Percentiles rank a stretch among this genome's conserved stretches.
Evolutionary conservation across 345 rosid genomes (phyloP).

Genomic region (Noccaea bulbosa): DNA sequence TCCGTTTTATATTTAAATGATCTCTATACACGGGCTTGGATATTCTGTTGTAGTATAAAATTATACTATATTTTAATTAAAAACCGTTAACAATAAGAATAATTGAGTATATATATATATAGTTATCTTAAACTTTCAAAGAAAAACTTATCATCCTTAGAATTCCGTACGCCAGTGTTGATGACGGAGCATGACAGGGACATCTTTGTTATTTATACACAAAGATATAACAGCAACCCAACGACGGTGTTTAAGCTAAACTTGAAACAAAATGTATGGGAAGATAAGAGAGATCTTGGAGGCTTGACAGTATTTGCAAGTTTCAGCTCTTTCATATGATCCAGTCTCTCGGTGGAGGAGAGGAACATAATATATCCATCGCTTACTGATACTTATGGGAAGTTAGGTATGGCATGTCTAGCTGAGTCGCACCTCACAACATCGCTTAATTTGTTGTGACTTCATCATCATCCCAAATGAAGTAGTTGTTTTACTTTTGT

Average conservation of each 20-base stretch:
- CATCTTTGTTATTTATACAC: neutral
- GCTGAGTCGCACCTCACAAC: neutral
- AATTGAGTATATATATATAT: no score
- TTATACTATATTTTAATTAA: no score
- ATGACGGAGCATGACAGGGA: conserved; percentile 15
- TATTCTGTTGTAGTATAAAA: no score
- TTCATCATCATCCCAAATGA: neutral
- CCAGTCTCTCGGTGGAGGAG: conserved; percentile 2
- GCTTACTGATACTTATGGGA: neutral
- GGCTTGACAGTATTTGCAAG: conserved; percentile 24
- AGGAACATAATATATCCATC: conserved; percentile 24
- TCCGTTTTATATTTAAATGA: no score
- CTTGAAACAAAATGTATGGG: neutral
- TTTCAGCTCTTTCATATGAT: neutral
- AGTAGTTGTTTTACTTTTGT: no score
- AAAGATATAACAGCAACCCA: neutral
- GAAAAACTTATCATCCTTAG: no score
- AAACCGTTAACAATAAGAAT: no score
- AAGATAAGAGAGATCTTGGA: conserved; percentile 23
- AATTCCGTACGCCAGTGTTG: neutral
- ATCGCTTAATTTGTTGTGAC: neutral
- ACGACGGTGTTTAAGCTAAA: conserved; percentile 8
- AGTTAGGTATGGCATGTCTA: neutral
- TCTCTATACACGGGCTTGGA: no score
- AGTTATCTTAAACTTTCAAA: no score